These are phyloP conservation scores for Kodamaea jinghongensis DNA, from an alignment of 805 yeast genomes.

Conservation along the genomic window DNA sequence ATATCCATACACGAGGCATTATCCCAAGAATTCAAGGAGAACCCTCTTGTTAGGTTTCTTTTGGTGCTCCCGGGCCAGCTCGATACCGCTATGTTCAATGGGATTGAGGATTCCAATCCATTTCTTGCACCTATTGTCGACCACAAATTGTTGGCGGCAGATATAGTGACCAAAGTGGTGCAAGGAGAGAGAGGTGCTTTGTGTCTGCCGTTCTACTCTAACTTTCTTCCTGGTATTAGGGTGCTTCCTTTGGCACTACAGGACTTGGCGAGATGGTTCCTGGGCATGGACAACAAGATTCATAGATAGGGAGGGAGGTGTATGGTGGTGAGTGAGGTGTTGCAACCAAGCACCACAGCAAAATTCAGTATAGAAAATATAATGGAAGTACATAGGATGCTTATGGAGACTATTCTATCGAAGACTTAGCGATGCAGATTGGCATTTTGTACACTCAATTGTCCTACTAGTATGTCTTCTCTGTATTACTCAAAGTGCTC, in stretches of 20 bases:
- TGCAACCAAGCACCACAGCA: too few species aligned
- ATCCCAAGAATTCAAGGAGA: conserved; percentile 32
- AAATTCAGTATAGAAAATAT: too few species aligned
- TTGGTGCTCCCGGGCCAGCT: conserved; percentile 53
- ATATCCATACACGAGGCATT: conserved; percentile 46
- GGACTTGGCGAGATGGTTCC: conserved; percentile 30
- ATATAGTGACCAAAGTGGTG: conserved; percentile 30
- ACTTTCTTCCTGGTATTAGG: conserved; percentile 42
- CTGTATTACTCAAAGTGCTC: too few species aligned
- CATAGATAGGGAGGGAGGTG: neutral
- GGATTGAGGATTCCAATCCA: conserved; percentile 37
- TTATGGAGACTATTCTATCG: too few species aligned
- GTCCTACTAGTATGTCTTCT: too few species aligned
- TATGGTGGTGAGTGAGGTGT: too few species aligned
- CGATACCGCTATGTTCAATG: conserved; percentile 46
- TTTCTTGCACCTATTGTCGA: conserved; percentile 51
- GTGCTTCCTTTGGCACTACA: conserved; percentile 41
- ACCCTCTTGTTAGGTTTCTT: conserved; percentile 28
- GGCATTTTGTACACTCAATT: too few species aligned
- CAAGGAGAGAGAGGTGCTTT: conserved; percentile 42
- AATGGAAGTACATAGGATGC: too few species aligned
- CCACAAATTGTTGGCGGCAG: conserved; percentile 33
- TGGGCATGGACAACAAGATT: conserved; percentile 39
- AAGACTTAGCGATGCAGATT: too few species aligned
- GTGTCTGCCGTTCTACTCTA: conserved; percentile 47